Conservation (phyloP, 805 yeast species). For the Isabelozyma gotoi region DNA sequence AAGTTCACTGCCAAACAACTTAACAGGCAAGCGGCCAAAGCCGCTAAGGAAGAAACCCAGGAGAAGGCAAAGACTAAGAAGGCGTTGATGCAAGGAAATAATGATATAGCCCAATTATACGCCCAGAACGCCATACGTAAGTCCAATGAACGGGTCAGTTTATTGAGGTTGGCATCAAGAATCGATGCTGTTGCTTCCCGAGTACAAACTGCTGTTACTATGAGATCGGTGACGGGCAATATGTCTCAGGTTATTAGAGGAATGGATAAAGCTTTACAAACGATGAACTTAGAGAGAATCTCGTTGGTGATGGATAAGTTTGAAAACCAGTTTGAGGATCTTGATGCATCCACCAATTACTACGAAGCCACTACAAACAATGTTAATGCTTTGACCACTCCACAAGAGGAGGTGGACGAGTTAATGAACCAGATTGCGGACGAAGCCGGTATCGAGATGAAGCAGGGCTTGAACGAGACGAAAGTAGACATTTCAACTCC, state of each 20-base stretch:
- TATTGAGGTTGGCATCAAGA: constrained; percentile 79
- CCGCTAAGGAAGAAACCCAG: constrained; percentile 84
- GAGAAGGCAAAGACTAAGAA: constrained; percentile 90
- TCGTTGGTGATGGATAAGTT: constrained; percentile 96
- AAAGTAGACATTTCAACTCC: constrained; percentile 47
- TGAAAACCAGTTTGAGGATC: constrained; percentile 92
- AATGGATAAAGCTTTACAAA: constrained; percentile 93
- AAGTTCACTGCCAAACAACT: constrained; percentile 93
- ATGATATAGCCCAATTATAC: constrained; percentile 89
- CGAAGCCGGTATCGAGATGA: constrained; percentile 93
- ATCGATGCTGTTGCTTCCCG: constrained; percentile 95
- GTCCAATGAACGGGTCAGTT: constrained; percentile 77
- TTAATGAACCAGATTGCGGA: constrained; percentile 92
- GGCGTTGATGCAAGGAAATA: constrained; percentile 80
- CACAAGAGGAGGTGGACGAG: constrained; percentile 92
- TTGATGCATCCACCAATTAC: constrained; percentile 90
- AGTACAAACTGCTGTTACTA: constrained; percentile 96
- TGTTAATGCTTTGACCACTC: constrained; percentile 85
- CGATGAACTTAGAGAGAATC: constrained; percentile 92
- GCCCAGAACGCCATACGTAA: constrained; percentile 96
- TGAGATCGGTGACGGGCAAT: constrained; percentile 91
- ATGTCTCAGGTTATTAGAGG: constrained; percentile 93
- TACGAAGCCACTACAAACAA: constrained; percentile 88
- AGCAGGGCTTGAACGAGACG: constrained; percentile 76
- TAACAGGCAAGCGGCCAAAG: constrained; percentile 83